phyloP scores from a whole-genome alignment of 1,139 yeast genomes.

The Yamadazyma jaroonii region DNA sequence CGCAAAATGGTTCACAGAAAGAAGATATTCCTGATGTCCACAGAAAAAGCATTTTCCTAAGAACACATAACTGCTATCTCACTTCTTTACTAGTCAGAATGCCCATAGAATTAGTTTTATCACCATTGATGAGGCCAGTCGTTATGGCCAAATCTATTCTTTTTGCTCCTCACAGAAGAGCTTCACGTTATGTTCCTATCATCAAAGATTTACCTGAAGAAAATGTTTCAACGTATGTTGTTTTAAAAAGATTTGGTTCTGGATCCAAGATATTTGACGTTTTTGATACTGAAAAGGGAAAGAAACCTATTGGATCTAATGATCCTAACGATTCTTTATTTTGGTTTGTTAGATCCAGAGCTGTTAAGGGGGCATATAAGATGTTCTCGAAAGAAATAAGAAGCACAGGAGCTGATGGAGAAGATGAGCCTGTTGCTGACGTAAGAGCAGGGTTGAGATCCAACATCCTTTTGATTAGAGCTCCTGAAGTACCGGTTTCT shows the following conservation, averaged over 20 bases:
- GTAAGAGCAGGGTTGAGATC: constrained; percentile 60
- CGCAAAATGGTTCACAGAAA: not conserved
- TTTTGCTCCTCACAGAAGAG: constrained; percentile 56
- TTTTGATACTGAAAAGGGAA: constrained; percentile 40
- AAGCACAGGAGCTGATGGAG: constrained; percentile 43
- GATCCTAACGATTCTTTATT: constrained; percentile 42
- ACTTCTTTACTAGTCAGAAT: constrained; percentile 19
- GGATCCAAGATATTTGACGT: constrained; percentile 58
- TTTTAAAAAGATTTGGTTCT: constrained; percentile 54
- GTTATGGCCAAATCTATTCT: constrained; percentile 53
- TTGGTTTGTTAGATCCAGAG: constrained; percentile 57
- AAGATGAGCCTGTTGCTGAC: constrained; percentile 56
- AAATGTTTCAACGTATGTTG: constrained; percentile 36
- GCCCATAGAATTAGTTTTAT: constrained; percentile 58
- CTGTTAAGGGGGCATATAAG: constrained; percentile 63
- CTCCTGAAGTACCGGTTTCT: constrained; percentile 44
- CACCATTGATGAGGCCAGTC: constrained; percentile 60
- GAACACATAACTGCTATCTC: not conserved
- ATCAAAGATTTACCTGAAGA: constrained; percentile 42
- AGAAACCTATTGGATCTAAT: constrained; percentile 33
- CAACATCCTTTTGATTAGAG: constrained; percentile 51
- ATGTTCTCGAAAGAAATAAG: constrained; percentile 43
- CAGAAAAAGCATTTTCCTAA: not conserved
- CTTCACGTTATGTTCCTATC: constrained; percentile 55
- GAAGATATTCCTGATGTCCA: not conserved